A percentile compares a stretch with the other conserved stretches of the same genome.
These are phyloP conservation scores for Physcomitrium patens DNA, from an alignment of 225 moss, liverwort and hornwort species.

Conservation along the genomic window DNA sequence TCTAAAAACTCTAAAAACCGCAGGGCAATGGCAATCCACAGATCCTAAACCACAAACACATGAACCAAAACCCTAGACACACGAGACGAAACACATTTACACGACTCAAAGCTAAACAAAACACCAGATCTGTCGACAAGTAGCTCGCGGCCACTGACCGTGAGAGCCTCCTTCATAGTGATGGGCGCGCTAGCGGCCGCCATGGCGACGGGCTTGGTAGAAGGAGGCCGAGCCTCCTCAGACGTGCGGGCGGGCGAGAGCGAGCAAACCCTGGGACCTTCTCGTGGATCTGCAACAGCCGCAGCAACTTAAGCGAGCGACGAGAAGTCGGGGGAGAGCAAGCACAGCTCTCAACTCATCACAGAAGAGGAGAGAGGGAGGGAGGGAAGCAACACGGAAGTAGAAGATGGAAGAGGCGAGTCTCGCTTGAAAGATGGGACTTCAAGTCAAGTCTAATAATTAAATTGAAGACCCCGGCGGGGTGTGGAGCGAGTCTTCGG, in stretches of 20 bases:
- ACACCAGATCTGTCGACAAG: conserved; percentile 21
- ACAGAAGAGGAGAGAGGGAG: not conserved
- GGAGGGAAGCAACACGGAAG: conserved; percentile 14
- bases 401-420: not conserved
- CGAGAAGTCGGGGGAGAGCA: not conserved
- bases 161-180: conserved; percentile 98
- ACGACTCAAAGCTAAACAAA: not conserved
- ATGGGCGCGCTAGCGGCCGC: conserved; percentile 99
- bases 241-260: conserved; percentile 24
- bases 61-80: conserved; percentile 28
- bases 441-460: conserved; percentile 31
- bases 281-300: conserved; percentile 30
- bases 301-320: not conserved
- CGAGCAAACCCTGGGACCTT: conserved; percentile 37
- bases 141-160: conserved; percentile 55
- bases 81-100: not conserved
- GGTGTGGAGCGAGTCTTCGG: not conserved
- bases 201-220: conserved; percentile 63
- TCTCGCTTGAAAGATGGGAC: not conserved
- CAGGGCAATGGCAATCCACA: conserved; percentile 23
- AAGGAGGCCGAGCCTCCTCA: conserved; percentile 38
- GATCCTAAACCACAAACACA: conserved; percentile 27
- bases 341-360: not conserved
- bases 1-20: not conserved
- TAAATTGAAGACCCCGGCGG: conserved; percentile 15